Evolutionary conservation across 495 filamentous ascomycete species (phyloP), one percentile per base, ranked within the genome.

Genomic region (Polyplosphaeria fusca): DNA sequence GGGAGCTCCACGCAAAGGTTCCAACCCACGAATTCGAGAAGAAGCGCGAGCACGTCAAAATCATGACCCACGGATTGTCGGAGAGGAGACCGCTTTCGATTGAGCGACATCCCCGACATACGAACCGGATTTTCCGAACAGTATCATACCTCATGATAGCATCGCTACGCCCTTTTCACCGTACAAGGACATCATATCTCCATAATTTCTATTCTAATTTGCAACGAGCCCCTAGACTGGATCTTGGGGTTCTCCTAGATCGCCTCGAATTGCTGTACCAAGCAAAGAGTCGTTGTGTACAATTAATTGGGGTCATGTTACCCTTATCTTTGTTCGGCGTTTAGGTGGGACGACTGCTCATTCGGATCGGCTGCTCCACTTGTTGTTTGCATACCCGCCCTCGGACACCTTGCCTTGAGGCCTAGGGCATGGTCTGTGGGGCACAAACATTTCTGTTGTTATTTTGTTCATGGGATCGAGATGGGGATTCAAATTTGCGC

Each of bases 1-100:
- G n/a, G 30, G 28, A 5, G 65, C 65, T 47, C 52, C 45, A 35
- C 59, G 66, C 57, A 68, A 68, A 45, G 52, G 58, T 20, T 68
- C 63, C 14, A 66, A 58, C 51, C 57, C 52, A 20, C 27, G 49
- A 7, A 27, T 56, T 22, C 47, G 52, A 35, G 44, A 55, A 11
- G 46, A 64, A 27, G 13, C 19, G 12, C 42, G 28, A 14, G 38
- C 42, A 49, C 9, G 12, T 16, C 39, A 19, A 35, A 35, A 11
- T 35, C 30, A 14, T 35, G 44, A 61, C 39, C 44, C 44, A 4
- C 44, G 48, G 5, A 51, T 65, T 30, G 56, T 65, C n/a, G 58
- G 52, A 35, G 62, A 65, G 25, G 62, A 60, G 25, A 61, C 44
- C 14, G 53, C 53, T 4, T 65, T 65, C 25, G 62, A 65, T 20